A percentile compares a stretch with the other conserved stretches of the same genome.
Evolutionary conservation across 2,329 filamentous ascomycete species (phyloP).

Genomic region (Aspergillus novoparasiticus): DNA sequence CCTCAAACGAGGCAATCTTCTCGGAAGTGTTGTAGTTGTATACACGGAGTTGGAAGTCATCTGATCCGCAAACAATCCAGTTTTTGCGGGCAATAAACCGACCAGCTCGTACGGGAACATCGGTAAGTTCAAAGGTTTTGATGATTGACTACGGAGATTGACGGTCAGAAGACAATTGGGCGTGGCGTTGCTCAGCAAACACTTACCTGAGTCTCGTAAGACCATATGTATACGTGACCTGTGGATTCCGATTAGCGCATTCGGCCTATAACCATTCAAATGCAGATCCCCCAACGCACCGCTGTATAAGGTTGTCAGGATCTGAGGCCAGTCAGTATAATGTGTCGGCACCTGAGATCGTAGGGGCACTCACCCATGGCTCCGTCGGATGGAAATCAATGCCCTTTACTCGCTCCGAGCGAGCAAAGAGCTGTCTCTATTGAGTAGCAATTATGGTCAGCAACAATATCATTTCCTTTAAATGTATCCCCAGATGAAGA

Average conservation of each 20-base stretch:
- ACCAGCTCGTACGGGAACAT: constrained; percentile 95
- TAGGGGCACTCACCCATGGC: constrained; percentile 71
- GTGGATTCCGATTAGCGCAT: constrained; percentile 43
- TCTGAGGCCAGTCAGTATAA: constrained; percentile 46
- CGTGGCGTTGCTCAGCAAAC: constrained; percentile 8
- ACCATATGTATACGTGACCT: constrained; percentile 99
- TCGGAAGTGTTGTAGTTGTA: constrained; percentile 99
- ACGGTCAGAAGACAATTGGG: constrained; percentile 21
- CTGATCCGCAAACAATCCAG: constrained; percentile 95
- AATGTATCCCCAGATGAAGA: constrained; percentile 3
- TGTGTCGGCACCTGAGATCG: neutral
- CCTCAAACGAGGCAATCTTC: constrained; percentile 96
- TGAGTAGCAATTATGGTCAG: constrained; percentile 43
- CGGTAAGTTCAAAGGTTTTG: constrained; percentile 98
- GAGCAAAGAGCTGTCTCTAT: constrained; percentile 79
- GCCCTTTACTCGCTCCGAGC: constrained; percentile 94
- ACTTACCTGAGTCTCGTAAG: constrained; percentile 80
- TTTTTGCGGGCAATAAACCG: constrained; percentile 98
- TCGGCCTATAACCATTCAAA: constrained; percentile 11
- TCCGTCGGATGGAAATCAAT: constrained; percentile 97
- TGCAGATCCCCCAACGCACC: constrained; percentile 57
- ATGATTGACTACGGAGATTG: constrained; percentile 68
- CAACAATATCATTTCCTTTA: constrained; percentile 18
- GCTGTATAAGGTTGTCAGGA: constrained; percentile 92
- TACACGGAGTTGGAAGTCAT: constrained; percentile 85